Evolutionary conservation across 2,329 filamentous ascomycete genomes (phyloP).

Genomic region (Monilinia polystroma): DNA sequence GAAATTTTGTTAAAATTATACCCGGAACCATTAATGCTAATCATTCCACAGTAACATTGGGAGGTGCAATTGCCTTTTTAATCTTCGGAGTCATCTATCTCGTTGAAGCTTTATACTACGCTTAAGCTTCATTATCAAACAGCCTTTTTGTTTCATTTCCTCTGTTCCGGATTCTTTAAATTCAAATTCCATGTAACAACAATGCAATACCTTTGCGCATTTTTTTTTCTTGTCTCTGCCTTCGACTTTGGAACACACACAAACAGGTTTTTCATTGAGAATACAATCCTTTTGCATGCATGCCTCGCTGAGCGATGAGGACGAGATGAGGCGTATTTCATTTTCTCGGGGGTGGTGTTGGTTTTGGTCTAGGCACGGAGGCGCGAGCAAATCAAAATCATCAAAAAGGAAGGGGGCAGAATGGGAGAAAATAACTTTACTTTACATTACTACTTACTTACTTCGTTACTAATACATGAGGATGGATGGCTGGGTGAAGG

Average conservation of each 20-base stretch:
- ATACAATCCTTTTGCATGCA: not conserved
- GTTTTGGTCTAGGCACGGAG: slow-evolving; percentile 10
- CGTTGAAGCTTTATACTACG: slow-evolving; percentile 70
- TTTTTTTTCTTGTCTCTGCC: not conserved
- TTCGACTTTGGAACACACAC: not conserved
- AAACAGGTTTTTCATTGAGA: not conserved
- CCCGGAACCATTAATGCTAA: slow-evolving; percentile 31
- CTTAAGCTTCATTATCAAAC: slow-evolving; percentile 24
- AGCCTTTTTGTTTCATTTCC: slow-evolving; percentile 1
- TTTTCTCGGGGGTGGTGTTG: not conserved
- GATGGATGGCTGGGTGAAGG: too few species aligned
- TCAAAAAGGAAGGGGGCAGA: not conserved
- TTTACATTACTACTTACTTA: not conserved
- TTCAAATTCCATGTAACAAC: slow-evolving; percentile 10
- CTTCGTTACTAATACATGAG: slow-evolving; percentile 19
- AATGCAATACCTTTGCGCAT: not conserved
- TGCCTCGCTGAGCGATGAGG: not conserved
- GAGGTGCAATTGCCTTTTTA: slow-evolving; percentile 86
- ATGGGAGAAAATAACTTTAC: not conserved
- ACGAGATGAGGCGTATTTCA: not conserved
- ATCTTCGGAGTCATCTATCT: slow-evolving; percentile 91
- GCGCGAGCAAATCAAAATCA: not conserved
- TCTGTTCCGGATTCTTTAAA: not conserved
- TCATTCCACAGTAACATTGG: slow-evolving; percentile 72
- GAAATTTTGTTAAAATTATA: not conserved